Evolutionary conservation across 1,139 yeast genomes (phyloP).

Genomic region (Sugiyamaella neomexicana): DNA sequence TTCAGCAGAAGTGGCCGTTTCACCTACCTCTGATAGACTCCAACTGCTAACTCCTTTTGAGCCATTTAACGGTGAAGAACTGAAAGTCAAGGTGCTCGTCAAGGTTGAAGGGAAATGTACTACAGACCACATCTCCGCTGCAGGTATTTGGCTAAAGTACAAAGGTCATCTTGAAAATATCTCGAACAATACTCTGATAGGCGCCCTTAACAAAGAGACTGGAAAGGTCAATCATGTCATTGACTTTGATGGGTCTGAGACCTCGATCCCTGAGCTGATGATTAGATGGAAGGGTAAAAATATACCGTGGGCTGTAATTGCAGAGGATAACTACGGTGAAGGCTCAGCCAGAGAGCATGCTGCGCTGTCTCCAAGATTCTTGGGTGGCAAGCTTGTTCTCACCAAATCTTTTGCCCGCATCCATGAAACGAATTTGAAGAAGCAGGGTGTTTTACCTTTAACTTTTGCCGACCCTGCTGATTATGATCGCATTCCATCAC

Average conservation of each 20-base stretch:
- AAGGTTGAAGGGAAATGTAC: slow-evolving; percentile 98
- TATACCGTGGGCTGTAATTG: slow-evolving; percentile 92
- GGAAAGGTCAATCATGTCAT: slow-evolving; percentile 91
- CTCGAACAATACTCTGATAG: slow-evolving; percentile 90
- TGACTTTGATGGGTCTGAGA: slow-evolving; percentile 75
- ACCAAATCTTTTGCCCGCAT: slow-evolving; percentile 97
- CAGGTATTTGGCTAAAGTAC: slow-evolving; percentile 98
- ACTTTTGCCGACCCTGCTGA: slow-evolving; percentile 88
- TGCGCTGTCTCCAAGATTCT: slow-evolving; percentile 89
- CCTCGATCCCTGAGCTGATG: slow-evolving; percentile 93
- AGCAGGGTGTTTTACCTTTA: slow-evolving; percentile 95
- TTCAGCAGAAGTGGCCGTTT: slow-evolving; percentile 64
- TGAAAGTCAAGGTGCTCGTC: slow-evolving; percentile 69
- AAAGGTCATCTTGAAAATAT: slow-evolving; percentile 97
- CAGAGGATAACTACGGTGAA: slow-evolving; percentile 98
- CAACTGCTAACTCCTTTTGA: slow-evolving; percentile 87
- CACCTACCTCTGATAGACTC: slow-evolving; percentile 76
- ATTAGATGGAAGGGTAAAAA: slow-evolving; percentile 85
- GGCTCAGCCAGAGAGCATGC: slow-evolving; percentile 99
- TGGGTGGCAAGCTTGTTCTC: slow-evolving; percentile 85
- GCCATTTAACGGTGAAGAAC: slow-evolving; percentile 83
- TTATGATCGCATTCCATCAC: slow-evolving; percentile 74
- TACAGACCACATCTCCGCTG: slow-evolving; percentile 97
- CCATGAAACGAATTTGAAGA: slow-evolving; percentile 86
- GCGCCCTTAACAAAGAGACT: slow-evolving; percentile 95